These are phyloP conservation scores for Brassica hybrid DNA, from an alignment of 441 rosid genomes.

Conservation along the genomic window DNA sequence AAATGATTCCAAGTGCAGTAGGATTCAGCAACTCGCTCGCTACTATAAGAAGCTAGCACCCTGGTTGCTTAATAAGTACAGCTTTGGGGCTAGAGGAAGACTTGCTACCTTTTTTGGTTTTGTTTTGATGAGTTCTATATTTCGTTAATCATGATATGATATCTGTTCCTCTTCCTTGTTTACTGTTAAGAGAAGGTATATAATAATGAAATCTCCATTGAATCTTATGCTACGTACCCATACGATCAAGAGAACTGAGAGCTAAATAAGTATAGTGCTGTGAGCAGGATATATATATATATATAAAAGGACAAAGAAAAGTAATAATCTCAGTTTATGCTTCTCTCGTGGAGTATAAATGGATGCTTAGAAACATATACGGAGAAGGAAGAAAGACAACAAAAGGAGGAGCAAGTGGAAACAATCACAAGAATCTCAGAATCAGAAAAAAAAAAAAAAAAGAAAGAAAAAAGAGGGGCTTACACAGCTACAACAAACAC, in stretches of 20 bases:
- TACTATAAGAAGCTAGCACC: no score
- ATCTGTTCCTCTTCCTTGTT: neutral
- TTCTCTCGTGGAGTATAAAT: constrained; percentile 31
- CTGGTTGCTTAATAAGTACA: no score
- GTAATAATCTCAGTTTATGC: constrained; percentile 16
- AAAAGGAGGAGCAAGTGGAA: constrained; percentile 32
- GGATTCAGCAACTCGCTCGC: no score
- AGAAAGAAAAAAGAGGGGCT: neutral
- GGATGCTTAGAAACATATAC: constrained; percentile 20
- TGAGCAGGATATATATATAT: neutral
- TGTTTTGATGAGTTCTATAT: neutral
- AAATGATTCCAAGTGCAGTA: no score
- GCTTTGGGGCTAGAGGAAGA: no score
- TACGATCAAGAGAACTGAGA: neutral
- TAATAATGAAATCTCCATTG: neutral
- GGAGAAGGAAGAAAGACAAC: constrained; percentile 28
- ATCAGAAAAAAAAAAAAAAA: constrained; percentile 3
- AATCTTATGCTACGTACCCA: neutral
- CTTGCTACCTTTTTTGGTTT: no score
- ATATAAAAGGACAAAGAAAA: neutral
- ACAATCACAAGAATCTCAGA: constrained; percentile 42
- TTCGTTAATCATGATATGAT: neutral
- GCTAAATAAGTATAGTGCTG: neutral
- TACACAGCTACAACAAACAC: constrained; percentile 26
- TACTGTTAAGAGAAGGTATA: neutral